Base-by-base conservation (phyloP, 768 basidiomycete genomes). In the Lyophyllum shimeji region DNA sequence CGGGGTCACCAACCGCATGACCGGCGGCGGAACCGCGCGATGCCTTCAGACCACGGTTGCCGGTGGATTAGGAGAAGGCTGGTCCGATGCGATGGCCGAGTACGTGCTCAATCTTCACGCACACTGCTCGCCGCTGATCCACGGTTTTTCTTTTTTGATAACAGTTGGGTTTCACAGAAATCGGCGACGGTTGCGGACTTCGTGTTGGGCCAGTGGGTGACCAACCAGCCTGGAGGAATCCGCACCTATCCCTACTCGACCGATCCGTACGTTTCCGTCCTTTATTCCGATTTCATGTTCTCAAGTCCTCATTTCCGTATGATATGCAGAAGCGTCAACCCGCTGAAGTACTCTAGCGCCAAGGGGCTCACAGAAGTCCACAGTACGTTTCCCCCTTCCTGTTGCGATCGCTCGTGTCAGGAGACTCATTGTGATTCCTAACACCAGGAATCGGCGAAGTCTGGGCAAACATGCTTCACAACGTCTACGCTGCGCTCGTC, bases 51-150 rank as follows among this genome's bases (percentile, higher is more conserved):
- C 77, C 7, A 74, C 75, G n/a, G 86, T 87, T 63, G 75, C 84
- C 25, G 83, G 84, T 27, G 85, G 86, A 18, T 79, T 87, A 75
- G 86, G 85, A 55, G 86, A 88, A 72, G 66, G 67, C n/a, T 74
- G 74, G 74, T 83, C 81, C 68, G 83, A 84, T 53, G 82, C 81
- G 52, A 69, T 76, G 59, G 71, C 71, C 18, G 67, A 70, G 71
- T 71, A 49, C 7, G 63, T n/a, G n/a, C n/a, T n/a, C 54, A 39
- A 21, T 8, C 29, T 29, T 29, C 29, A 4, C 9, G 4, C 9
- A 9, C 9, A 4, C 29, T 29, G 29, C 9, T 29, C 29, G 9
- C 5, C 5, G 9, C 29, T 9, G 9, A 29, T 29, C 9, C 5
- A 29, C 29, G 5, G 29, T 9, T 9, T 29, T 5, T 29, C 29